These are phyloP conservation scores for Zalaria obscura DNA, from an alignment of 2,329 filamentous ascomycete species.

Conservation along the genomic window DNA sequence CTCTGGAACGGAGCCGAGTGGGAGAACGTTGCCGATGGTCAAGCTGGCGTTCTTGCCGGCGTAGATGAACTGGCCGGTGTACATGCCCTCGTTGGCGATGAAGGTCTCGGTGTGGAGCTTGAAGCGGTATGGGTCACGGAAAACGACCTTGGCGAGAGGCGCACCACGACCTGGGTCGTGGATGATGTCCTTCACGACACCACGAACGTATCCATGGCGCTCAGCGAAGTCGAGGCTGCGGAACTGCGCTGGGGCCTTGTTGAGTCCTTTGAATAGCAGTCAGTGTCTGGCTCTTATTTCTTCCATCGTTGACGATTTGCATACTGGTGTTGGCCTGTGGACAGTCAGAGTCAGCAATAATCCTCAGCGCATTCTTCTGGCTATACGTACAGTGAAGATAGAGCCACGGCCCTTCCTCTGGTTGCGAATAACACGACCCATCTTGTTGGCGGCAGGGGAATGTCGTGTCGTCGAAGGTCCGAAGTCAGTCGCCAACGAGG, in stretches of 20 bases:
- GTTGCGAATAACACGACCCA: conserved; percentile 60
- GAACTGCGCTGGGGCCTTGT: conserved; percentile 94
- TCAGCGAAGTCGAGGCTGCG: conserved; percentile 75
- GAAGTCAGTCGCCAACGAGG: too few species aligned
- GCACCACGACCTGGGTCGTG: conserved; percentile 98
- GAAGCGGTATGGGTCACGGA: conserved; percentile 97
- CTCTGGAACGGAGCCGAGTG: conserved; percentile 87
- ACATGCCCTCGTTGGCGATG: conserved; percentile 99
- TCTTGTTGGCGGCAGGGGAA: too few species aligned
- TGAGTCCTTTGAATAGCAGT: conserved; percentile 67
- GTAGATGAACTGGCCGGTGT: conserved; percentile 99
- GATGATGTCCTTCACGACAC: conserved; percentile 97
- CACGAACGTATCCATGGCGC: conserved; percentile 85
- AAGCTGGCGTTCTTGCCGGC: conserved; percentile 97
- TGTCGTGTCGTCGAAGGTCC: too few species aligned
- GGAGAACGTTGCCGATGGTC: conserved; percentile 95
- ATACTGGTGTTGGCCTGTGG: conserved; percentile 9
- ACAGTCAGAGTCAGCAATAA: conserved; percentile 28
- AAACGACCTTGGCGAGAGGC: conserved; percentile 89
- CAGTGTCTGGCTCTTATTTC: conserved; percentile 1
- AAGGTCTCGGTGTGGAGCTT: conserved; percentile 97
- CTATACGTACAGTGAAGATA: conserved; percentile 47
- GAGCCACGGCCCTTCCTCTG: conserved; percentile 63
- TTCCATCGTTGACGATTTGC: not conserved
- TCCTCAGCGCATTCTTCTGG: not conserved